Percentiles rank a stretch among this genome's conserved stretches.
Conservation (phyloP, 768 basidiomycete species). For the Russula sp. region DNA sequence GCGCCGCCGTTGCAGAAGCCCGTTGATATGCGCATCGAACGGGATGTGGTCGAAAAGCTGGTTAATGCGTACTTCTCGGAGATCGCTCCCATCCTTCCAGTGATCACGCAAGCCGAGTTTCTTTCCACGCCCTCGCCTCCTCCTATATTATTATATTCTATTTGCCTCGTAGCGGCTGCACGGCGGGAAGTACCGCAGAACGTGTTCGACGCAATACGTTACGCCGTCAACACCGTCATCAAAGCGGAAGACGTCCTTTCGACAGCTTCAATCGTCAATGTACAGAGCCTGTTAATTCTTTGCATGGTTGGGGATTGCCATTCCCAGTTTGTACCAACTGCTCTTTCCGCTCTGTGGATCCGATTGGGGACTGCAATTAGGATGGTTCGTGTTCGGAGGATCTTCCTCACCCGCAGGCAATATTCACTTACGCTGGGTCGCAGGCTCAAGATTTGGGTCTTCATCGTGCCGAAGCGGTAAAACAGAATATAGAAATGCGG, state of each 20-base stretch:
- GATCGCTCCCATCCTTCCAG: constrained; percentile 84
- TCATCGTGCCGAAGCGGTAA: constrained; percentile 86
- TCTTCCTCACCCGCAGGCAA: constrained; percentile 11
- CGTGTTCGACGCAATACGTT: constrained; percentile 88
- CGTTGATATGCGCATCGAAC: constrained; percentile 70
- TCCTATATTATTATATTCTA: constrained; percentile 84
- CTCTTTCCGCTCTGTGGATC: constrained; percentile 82
- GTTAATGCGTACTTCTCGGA: constrained; percentile 90
- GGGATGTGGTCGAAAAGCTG: constrained; percentile 73
- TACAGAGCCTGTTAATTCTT: constrained; percentile 82
- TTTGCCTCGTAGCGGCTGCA: constrained; percentile 89
- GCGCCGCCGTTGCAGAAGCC: constrained; percentile 56
- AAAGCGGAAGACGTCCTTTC: constrained; percentile 89
- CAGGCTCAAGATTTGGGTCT: constrained; percentile 96
- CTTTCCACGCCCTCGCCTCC: constrained; percentile 68
- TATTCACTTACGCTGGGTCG: constrained; percentile 12
- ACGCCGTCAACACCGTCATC: constrained; percentile 80
- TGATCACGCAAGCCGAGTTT: constrained; percentile 88
- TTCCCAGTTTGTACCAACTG: constrained; percentile 82
- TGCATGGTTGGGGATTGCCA: constrained; percentile 89
- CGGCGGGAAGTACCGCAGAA: constrained; percentile 77
- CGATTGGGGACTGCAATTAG: constrained; percentile 86
- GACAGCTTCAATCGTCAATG: constrained; percentile 79
- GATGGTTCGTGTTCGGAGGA: constrained; percentile 58
- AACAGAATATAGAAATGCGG: constrained; percentile 79